Base-by-base conservation (phyloP, 1,139 yeast genomes). In the Geotrichum restrictum region DNA sequence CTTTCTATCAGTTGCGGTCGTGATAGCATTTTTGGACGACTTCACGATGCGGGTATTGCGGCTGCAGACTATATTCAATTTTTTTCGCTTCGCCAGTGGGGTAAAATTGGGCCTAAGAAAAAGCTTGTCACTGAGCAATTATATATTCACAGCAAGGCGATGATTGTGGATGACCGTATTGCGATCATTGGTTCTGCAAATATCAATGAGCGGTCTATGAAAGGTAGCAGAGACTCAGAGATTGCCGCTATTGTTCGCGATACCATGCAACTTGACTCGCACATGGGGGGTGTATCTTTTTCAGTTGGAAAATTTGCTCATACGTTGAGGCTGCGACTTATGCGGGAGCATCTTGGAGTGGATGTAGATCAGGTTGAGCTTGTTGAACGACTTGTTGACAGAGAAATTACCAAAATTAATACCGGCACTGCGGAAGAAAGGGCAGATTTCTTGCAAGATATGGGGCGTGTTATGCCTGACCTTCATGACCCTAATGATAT, bases 271-370 rank as follows among this genome's bases (percentile, higher is more conserved):
- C 75, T 93, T 2, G 78, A 81, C 50, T 79, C 91, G 0, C 74
- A 73, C 13, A 91, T 94, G 97, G 85, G 82, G 57, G 97, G 95
- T 1, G 73, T 81, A 62, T 86, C 88, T 0, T 91, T 80, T 66
- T 69, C 76, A 57, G 98, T 93, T 1, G 94, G 89, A 1, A 83
- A 82, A 60, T 94, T 93, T 73, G 89, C 98, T 0, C 95, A 89
- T 67, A 85, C 94, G 2, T 73, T 94, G 58, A 77, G 99, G 64
- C 80, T 89, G 74, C 77, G 98, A 57, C 75, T 94, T 48, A 93
- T 94, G 98, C 79, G 98, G 59, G 99, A 94, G 66, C 98, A 94
- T 69, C 68, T 94, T 34, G 99, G 98, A 18, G 84, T 95, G 48
- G 93, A 88, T 67, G 93, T 91, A 45, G 98, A 94, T 69, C 75